Base-by-base conservation (phyloP, 176 grass and related monocot species). In the Oryza longistaminata region DNA sequence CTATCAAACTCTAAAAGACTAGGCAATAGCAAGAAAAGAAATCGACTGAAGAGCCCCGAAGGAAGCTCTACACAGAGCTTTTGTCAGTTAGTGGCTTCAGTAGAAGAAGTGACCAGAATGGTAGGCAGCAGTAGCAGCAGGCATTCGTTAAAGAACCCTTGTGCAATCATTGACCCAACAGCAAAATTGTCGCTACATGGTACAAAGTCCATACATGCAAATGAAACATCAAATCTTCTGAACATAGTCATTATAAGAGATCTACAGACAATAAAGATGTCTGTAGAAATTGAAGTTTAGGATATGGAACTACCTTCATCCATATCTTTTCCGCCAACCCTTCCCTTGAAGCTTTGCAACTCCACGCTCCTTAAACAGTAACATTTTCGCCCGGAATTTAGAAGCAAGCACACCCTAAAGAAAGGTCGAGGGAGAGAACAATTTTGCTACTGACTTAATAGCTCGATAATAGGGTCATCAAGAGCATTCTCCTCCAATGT, bases 121-220 rank as follows among this genome's bases (percentile, higher is more conserved):
- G 35, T 39, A 39, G 80, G 85, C 72, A 79, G 19, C 53, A 60
- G 19, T 15, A 48, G 68, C 13, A 44, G 66, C 14, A 76, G 86
- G 64, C 96, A 98, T 95, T 71, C 93, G 85, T 77, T 98, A 93
- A 33, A 98, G 96, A 74, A 98, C 93, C 77, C 93, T 92, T 24
- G 93, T 95, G 39, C 95, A 93, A 58, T 98, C 93, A 78, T 98
- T 98, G 78, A 98, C 78, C 0, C 93, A 12, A 98, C 55, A 55
- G 93, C 88, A 92, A 98, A 98, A n/a, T 78, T 98, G 93, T 84
- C 90, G 86, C 96, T 98, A 80, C 70, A 75, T 43, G 12, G 39
- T n/a, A 33, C 7, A 76, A 76, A 76, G 24, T 12, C 31, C n/a
- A 14, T 46, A 44, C 43, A 58, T 42, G 6, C 13, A 62, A 82